Evolutionary conservation across 139 green algal species (phyloP).

Genomic region (Chlorella sp.): DNA sequence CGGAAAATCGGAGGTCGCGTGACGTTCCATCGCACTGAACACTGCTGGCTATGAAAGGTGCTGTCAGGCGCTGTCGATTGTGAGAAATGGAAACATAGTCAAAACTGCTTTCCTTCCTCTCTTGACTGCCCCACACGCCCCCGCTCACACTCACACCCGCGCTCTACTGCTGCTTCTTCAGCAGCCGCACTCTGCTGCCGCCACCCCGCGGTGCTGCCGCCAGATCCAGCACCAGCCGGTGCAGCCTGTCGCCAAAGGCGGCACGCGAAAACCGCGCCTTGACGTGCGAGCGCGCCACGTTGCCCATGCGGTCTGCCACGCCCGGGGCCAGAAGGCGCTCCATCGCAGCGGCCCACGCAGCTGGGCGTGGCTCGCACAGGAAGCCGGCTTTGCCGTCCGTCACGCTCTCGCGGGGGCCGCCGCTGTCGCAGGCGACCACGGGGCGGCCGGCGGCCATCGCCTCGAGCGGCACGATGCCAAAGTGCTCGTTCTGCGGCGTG

Average conservation of each 20-base stretch:
- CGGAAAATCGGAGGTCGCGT: too few species aligned
- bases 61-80: too few species aligned
- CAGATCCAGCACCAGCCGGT: conserved; percentile 38
- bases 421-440: conserved; percentile 89
- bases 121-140: too few species aligned
- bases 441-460: conserved; percentile 86
- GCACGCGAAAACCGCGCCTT: conserved; percentile 65
- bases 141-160: too few species aligned
- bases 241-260: conserved; percentile 69
- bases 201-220: not conserved
- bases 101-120: too few species aligned
- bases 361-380: conserved; percentile 61
- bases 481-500: conserved; percentile 95
- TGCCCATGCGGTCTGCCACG: conserved; percentile 53
- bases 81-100: too few species aligned
- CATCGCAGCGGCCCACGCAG: conserved; percentile 63
- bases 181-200: conserved; percentile 10
- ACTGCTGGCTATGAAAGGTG: too few species aligned
- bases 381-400: conserved; percentile 65
- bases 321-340: conserved; percentile 25
- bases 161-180: conserved; percentile 23
- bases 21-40: too few species aligned
- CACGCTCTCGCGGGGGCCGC: conserved; percentile 84
- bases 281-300: conserved; percentile 61
- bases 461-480: conserved; percentile 98